Evolutionary conservation across 768 basidiomycete species (phyloP), one percentile per base, ranked within the genome.

Genomic region (Fibroporia radiculosa): DNA sequence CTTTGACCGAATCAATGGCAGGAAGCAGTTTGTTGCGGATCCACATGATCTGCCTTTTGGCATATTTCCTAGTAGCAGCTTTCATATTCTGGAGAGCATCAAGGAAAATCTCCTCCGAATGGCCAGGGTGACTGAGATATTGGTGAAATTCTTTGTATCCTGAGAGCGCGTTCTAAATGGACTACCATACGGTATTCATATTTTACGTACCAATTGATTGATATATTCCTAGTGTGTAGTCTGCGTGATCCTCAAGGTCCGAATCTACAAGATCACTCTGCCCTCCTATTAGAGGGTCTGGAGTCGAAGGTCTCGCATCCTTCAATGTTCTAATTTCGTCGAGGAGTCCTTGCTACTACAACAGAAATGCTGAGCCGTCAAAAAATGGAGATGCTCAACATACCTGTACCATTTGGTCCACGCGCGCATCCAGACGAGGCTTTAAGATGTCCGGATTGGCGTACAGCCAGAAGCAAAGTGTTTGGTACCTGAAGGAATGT

Each of bases 1-100:
- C 51, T 44, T 78, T 77, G 7, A 77, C 72, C 10, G 71, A 66
- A 26, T 72, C 58, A 12, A 84, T 65, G 3, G 77, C 81, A 2
- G 93, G 93, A 27, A 96, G 62, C 12, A 98, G 64, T 62, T 96
- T 95, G 59, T 90, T 90, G 29, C 78, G 73, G 37, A 98, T 82
- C 96, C 96, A 99, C 27, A 83, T 80, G 32, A 93, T 72, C 61
- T 99, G 96, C 29, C 83, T 71, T 58, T 86, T 90, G 0, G 96
- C 90, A 59, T 98, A 99, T 62, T 92, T 84, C 18, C 85, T 71
- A 6, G 93, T 99, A 0, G 85, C 82, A 0, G 74, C 62, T 61
- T 97, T 96, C 82, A 93, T 93, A 7, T 73, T 73, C 33, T 85
- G 81, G 6, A 87, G 65, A 0, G 84, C 85, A 12, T 66, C 64